phyloP scores from a whole-genome alignment of 306 rosid genomes.

The Corylus avellana region DNA sequence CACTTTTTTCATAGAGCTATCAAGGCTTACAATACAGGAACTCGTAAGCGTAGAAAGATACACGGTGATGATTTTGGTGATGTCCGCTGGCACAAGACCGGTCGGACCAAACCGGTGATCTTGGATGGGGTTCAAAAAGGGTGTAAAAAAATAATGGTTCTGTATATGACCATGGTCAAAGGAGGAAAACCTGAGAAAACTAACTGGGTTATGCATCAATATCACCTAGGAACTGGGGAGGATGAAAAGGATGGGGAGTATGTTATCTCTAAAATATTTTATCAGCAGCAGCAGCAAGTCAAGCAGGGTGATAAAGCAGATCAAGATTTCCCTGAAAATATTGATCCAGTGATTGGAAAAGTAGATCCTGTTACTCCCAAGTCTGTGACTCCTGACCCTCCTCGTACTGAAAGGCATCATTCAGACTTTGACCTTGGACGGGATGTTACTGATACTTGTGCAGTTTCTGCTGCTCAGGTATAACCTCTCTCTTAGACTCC shows the following conservation, averaged over 20 bases:
- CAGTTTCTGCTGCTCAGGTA: conserved; percentile 47
- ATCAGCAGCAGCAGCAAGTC: conserved; percentile 59
- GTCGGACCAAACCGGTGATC: conserved; percentile 70
- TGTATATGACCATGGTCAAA: conserved; percentile 44
- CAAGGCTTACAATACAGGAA: conserved; percentile 86
- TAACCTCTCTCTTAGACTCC: neutral
- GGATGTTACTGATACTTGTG: conserved; percentile 22
- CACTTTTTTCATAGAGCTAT: conserved; percentile 83
- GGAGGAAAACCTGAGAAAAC: conserved; percentile 84
- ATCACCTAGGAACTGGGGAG: conserved; percentile 74
- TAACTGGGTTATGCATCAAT: conserved; percentile 91
- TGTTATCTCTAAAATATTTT: conserved; percentile 72
- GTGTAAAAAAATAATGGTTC: conserved; percentile 88
- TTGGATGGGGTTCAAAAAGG: conserved; percentile 66
- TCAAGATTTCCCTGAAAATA: conserved; percentile 51
- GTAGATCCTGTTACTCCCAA: conserved; percentile 80
- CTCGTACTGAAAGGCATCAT: conserved; percentile 37
- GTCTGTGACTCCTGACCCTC: conserved; percentile 70
- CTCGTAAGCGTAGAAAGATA: conserved; percentile 77
- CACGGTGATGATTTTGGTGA: conserved; percentile 62
- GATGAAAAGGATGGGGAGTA: conserved; percentile 76
- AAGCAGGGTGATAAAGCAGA: conserved; percentile 54
- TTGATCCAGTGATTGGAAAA: conserved; percentile 35
- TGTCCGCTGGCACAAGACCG: conserved; percentile 96
- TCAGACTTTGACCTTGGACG: conserved; percentile 42